Evolutionary conservation across 2,329 filamentous ascomycete genomes (phyloP), one percentile per base, ranked within the genome.

Genomic region (Diaporthe sp.): DNA sequence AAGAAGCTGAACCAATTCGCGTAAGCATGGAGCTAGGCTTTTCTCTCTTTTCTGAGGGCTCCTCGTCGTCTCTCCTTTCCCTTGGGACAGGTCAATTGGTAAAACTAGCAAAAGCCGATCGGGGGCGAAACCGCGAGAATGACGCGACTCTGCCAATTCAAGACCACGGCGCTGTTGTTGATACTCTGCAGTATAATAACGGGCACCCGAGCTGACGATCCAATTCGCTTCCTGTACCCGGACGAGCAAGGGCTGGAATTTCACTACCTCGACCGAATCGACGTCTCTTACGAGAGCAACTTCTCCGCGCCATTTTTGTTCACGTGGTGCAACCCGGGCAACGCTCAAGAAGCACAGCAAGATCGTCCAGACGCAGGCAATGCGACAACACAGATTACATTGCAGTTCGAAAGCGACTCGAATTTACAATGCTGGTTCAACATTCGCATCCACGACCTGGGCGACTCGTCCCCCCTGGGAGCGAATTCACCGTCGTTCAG

Each of bases 251-350:
- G 25, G 13, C 38, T 64, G 38, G 58, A 64, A 12, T 64, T 64
- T 12, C 38, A 64, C 25, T 42, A 45, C 58, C 58, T 64, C 8
- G 58, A 64, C 25, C 58, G 58, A 19, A 13, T 64, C 38, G 25
- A 64, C 2, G 38, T 64, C 38, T 45, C 58, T 4, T 64, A 64
- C 17, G 35, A 42, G n/a, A 64, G 58, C 38, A 64, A 64, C 13
- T 64, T 64, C 58, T 30, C 58, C 38, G 58, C 38, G 38, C 58
- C 58, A 6, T 64, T 30, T 19, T 38, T 64, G 25, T 64, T 45
- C 58, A 64, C 40, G 12, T 64, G 58, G 58, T 64, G 58, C 58
- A 38, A 38, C 58, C 38, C 28, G 15, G 58, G 58, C 38, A 64
- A 42, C 30, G 58, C 58, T 2, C 40, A 45, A 22, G 15, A 42